Evolutionary conservation across 2,329 filamentous ascomycete species (phyloP), one percentile per base, ranked within the genome.

Genomic region (Microcyclospora pomicola): DNA sequence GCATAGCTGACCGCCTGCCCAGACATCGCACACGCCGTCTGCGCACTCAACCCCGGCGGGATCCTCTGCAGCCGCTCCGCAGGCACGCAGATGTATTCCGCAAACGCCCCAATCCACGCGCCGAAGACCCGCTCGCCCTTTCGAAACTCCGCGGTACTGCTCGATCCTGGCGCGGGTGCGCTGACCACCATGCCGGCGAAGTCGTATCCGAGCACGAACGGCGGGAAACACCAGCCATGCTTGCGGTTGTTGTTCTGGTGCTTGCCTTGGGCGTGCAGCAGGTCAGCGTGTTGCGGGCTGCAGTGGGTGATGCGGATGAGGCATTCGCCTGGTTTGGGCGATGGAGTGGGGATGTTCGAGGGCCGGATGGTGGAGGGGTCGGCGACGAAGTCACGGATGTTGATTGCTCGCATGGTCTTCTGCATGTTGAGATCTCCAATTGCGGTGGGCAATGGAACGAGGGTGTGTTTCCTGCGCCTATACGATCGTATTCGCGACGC

Each of bases 121-220:
- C 73, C 74, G 47, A 74, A 77, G 16, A 77, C 70, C 12, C 61
- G 56, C 33, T 72, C 66, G 6, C 72, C 72, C 3, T 57, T 56
- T 15, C 51, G 50, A 41, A 70, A 66, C 0, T 27, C 37, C 19
- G 4, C 12, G 12, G 9, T 31, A 9, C 37, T 40, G n/a, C 36
- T 16, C 9, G 24, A 35, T 12, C 40, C 41, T 14, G 31, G 36
- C 5, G 52, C 14, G 0, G 66, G 62, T 0, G 30, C 12, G 14
- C 14, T 31, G 30, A 31, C 42, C 1, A 77, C 59, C 2, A 65
- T 58, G n/a, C 73, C 73, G 1, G 71, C 61, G 48, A 77, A 77
- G 50, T 77, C 73, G n/a, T 70, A 69, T 10, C 73, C 73, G 0
- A 76, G 63, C 1, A 64, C 66, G 55, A 78, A 77, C 0, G 73